A percentile compares a stretch with the other conserved stretches of the same genome.
phyloP scores from a whole-genome alignment of 108 stramenopile genomes.

The Nitzschia sp. region DNA sequence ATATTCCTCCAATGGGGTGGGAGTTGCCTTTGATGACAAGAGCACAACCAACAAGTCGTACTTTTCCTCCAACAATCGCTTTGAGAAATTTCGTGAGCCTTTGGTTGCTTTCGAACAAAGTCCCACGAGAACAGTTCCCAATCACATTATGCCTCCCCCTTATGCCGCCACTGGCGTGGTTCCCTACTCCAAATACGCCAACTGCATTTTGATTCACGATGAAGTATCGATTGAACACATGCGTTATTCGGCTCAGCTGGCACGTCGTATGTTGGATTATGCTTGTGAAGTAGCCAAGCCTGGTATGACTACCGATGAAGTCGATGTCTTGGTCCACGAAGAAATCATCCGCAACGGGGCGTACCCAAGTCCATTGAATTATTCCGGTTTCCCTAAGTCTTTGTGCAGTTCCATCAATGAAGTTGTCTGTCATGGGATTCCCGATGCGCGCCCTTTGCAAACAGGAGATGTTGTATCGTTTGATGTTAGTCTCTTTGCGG shows the following conservation, averaged over 20 bases:
- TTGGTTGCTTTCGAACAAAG: constrained; percentile 15
- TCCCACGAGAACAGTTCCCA: constrained; percentile 34
- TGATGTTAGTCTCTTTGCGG: constrained; percentile 86
- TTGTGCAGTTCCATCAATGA: constrained; percentile 95
- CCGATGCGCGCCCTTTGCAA: constrained; percentile 65
- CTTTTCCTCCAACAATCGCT: not conserved
- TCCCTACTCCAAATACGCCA: constrained; percentile 30
- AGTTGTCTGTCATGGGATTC: constrained; percentile 98
- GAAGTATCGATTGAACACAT: constrained; percentile 44
- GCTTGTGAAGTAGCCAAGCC: constrained; percentile 57
- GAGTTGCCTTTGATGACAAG: constrained; percentile 16
- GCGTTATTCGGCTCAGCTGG: constrained; percentile 59
- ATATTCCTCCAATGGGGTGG: constrained; percentile 4
- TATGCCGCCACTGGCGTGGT: constrained; percentile 67
- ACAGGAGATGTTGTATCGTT: constrained; percentile 93
- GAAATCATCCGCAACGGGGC: constrained; percentile 62
- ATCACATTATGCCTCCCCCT: constrained; percentile 51
- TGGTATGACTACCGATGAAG: constrained; percentile 90
- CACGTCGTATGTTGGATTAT: constrained; percentile 59
- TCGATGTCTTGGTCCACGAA: constrained; percentile 86
- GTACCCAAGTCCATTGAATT: constrained; percentile 97
- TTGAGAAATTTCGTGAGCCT: constrained; percentile 15
- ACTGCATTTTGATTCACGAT: constrained; percentile 53
- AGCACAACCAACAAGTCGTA: not conserved
- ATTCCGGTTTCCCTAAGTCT: constrained; percentile 94